Base-by-base conservation (phyloP, 371 early-diverging fungal genomes). In the Saksenaea oblongispora region DNA sequence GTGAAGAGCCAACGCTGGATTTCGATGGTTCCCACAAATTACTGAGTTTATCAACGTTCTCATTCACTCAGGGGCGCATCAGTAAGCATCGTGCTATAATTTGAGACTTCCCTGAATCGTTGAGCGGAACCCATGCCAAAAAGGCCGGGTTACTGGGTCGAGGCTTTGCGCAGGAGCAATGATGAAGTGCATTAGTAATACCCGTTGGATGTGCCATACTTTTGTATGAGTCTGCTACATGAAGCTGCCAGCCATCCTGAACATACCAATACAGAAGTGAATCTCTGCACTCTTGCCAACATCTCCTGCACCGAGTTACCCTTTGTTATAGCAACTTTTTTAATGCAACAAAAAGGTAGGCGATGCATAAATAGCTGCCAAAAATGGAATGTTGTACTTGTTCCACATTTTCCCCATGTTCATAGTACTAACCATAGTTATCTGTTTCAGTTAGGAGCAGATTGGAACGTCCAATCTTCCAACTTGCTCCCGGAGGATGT, bases 11-110 rank as follows among this genome's bases (percentile, higher is more conserved):
- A 9, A 47, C 14, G 5, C 66, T 65, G 3, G 59, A 58, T 42
- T 70, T 80, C 31, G 83, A 71, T 22, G 89, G 91, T 63, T 92
- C 93, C 2, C 93, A 82, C 22, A 80, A 60, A 11, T 79, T 65
- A 56, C 88, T 89, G 44, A 93, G 61, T 62, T 91, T 91, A 66
- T 91, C 91, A 15, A 91, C 85, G 37, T 85, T 84, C 67, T 93
- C 90, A 28, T 82, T 79, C 0, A 88, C 80, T 80, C 80, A 83
- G 5, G 79, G 68, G 2, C 80, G 74, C 77, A 77, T 83, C 66
- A 83, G 61, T 3, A 93, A 74, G 71, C 90, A 91, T 55, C 91
- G 93, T 9, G 85, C 82, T 34, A 89, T 84, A 37, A 87, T 55
- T 34, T 84, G 82, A 70, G 15, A 74, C 17, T 8, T 67, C 70